phyloP scores from a whole-genome alignment of 345 rosid species.

The Anastatica hierochuntica region DNA sequence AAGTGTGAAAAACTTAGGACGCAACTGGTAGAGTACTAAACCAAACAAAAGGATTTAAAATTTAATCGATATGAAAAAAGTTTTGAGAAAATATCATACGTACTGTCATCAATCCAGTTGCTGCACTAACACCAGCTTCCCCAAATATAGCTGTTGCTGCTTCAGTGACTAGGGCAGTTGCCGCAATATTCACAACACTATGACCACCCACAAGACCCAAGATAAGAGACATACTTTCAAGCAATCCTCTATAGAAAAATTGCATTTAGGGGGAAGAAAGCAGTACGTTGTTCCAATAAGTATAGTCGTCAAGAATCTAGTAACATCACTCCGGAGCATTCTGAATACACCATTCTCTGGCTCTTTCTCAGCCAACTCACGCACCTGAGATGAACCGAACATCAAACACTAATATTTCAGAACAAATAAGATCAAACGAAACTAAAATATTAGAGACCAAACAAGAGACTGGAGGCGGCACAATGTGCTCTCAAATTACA shows the following conservation, averaged over 20 bases:
- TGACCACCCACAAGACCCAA: slow-evolving; percentile 25
- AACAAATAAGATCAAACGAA: slow-evolving; percentile 20
- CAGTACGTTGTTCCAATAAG: slow-evolving; percentile 97
- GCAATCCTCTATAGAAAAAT: slow-evolving; percentile 16
- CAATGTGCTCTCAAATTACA: no score
- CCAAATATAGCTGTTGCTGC: slow-evolving; percentile 99
- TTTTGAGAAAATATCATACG: no score
- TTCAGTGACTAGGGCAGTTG: slow-evolving; percentile 96
- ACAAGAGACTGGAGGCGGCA: no score
- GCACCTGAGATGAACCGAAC: slow-evolving; percentile 43
- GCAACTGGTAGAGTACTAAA: no score
- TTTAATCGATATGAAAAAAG: no score
- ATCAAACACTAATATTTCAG: slow-evolving; percentile 15
- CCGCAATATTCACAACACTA: slow-evolving; percentile 96
- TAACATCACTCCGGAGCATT: slow-evolving; percentile 94
- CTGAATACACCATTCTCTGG: slow-evolving; percentile 89
- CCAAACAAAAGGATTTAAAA: no score
- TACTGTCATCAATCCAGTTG: slow-evolving; percentile 99
- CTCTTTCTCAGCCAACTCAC: slow-evolving; percentile 96
- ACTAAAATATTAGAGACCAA: neutral
- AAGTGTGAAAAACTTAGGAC: neutral
- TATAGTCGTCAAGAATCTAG: slow-evolving; percentile 95
- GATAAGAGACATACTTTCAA: slow-evolving; percentile 26
- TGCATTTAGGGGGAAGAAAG: slow-evolving; percentile 14
- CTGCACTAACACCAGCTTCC: slow-evolving; percentile 99